These are phyloP conservation scores for Sisymbrium altissimum DNA, from an alignment of 345 rosid species.

Conservation along the genomic window DNA sequence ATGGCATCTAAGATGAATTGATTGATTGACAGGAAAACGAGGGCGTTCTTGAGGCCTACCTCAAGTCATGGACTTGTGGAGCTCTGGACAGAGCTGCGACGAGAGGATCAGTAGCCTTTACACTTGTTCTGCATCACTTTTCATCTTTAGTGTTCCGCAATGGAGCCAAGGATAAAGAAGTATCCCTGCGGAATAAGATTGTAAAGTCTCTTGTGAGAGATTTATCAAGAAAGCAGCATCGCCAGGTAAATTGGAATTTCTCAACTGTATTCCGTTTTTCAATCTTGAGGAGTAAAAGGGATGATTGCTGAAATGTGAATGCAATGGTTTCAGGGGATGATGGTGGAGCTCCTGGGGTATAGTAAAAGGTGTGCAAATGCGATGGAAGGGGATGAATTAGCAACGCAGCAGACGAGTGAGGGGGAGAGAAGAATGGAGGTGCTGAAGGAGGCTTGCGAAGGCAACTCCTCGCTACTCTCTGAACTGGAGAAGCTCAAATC, in stretches of 20 bases:
- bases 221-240: slow-evolving; percentile 53
- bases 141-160: slow-evolving; percentile 53
- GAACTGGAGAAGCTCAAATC: slow-evolving; percentile 56
- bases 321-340: slow-evolving; percentile 52
- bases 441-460: slow-evolving; percentile 61
- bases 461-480: slow-evolving; percentile 51
- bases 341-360: slow-evolving; percentile 56
- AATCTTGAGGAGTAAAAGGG: neutral
- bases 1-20: neutral
- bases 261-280: neutral
- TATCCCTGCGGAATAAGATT: slow-evolving; percentile 49
- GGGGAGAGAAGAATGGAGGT: slow-evolving; percentile 41
- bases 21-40: slow-evolving; percentile 56
- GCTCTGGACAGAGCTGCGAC: slow-evolving; percentile 64
- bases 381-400: too few relatives aligned
- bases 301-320: neutral
- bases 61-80: slow-evolving; percentile 73
- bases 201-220: slow-evolving; percentile 66
- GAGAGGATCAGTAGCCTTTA: slow-evolving; percentile 57
- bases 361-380: slow-evolving; percentile 34
- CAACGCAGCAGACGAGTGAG: neutral
- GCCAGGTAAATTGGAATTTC: slow-evolving; percentile 47
- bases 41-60: slow-evolving; percentile 64
- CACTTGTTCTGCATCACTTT: slow-evolving; percentile 62
- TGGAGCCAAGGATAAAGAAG: slow-evolving; percentile 26